Evolutionary conservation across 441 rosid genomes (phyloP).

Genomic region (Jatropha podagrica): DNA sequence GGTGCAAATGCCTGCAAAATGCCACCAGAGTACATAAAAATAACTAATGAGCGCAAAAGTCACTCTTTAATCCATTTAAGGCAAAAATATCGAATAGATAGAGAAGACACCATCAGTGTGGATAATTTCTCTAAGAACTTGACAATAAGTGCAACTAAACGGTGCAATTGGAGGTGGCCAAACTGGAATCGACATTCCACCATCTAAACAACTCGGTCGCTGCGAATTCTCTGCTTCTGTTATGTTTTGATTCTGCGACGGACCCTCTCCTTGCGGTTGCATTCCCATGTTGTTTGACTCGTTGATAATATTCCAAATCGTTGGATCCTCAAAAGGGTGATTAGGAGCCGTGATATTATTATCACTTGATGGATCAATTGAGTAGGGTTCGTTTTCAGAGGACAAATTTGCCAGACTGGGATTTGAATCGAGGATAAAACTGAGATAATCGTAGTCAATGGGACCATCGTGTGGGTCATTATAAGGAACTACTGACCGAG

Average conservation of each 20-base stretch:
- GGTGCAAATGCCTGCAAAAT: constrained; percentile 31
- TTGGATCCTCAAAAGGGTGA: constrained; percentile 19
- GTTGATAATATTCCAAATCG: constrained; percentile 16
- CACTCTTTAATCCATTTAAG: neutral
- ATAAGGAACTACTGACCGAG: constrained; percentile 27
- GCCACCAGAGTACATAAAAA: neutral
- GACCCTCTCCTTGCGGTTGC: constrained; percentile 7
- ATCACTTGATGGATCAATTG: neutral
- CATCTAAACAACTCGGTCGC: constrained; percentile 10
- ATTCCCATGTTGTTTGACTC: neutral
- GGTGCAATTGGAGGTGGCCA: constrained; percentile 33
- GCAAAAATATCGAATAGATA: neutral
- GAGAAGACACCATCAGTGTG: constrained; percentile 49
- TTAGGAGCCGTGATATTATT: neutral
- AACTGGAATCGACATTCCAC: constrained; percentile 19
- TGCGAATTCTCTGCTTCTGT: neutral
- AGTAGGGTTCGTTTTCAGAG: neutral
- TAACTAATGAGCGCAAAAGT: neutral
- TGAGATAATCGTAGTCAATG: constrained; percentile 28
- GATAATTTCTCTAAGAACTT: constrained; percentile 50
- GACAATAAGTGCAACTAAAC: constrained; percentile 52
- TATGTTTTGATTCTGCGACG: constrained; percentile 22
- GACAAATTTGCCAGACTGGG: constrained; percentile 29
- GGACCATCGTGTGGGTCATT: constrained; percentile 33
- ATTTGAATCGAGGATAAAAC: constrained; percentile 17